Percentiles rank a stretch among this genome's conserved stretches.
phyloP scores from a whole-genome alignment of 139 green algal species.

The Chlorella ohadii region DNA sequence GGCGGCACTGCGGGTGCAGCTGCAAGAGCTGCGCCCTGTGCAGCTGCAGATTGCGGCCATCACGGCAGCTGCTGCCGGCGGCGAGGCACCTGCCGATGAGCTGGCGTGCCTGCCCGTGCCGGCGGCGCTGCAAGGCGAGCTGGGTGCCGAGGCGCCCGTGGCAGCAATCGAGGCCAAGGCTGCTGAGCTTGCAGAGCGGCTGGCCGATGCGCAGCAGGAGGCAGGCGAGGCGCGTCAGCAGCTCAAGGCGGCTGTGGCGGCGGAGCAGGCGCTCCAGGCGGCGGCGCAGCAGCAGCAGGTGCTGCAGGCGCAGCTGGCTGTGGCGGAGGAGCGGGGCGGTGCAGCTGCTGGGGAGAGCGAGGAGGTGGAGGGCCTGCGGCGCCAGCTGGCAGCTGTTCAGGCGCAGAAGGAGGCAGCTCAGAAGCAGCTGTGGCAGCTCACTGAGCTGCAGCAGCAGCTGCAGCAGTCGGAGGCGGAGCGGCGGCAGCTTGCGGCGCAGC shows the following conservation, averaged over 20 bases:
- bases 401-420: conserved; percentile 17
- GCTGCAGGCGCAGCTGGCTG: neutral
- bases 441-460: conserved; percentile 18
- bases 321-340: neutral
- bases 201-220: neutral
- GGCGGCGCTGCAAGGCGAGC: neutral
- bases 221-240: neutral
- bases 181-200: conserved; percentile 7
- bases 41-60: conserved; percentile 6
- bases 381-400: conserved; percentile 8
- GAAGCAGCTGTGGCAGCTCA: conserved; percentile 28
- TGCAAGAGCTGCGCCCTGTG: conserved; percentile 21
- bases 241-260: neutral
- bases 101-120: neutral
- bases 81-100: neutral
- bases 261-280: neutral
- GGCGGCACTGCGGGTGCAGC: neutral
- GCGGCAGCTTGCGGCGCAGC: conserved; percentile 2
- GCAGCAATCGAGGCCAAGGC: neutral
- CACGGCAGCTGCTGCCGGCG: neutral
- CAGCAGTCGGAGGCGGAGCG: neutral
- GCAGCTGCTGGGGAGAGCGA: neutral
- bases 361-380: neutral
- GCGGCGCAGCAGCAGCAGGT: neutral
- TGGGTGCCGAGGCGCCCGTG: neutral